Base-by-base conservation (phyloP, 306 rosid genomes). In the Abrus pulchellus region DNA sequence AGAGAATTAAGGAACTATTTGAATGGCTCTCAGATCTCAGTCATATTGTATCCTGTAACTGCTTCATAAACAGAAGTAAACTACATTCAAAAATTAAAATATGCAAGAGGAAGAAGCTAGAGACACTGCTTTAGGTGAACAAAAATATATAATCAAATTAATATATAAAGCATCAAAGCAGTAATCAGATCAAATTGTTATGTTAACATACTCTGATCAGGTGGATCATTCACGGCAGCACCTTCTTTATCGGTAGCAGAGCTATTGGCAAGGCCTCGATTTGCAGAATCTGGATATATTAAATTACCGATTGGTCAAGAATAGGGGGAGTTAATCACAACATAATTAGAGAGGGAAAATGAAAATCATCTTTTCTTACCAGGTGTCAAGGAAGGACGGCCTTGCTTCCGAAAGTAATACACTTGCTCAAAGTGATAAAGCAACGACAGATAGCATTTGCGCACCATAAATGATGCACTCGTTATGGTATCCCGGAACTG, bases 351-450 rank as follows among this genome's bases (percentile, higher is more conserved):
- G 45, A 50, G 75, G 40, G 27, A 9, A 55, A 77, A 27, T 3
- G 62, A 55, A 68, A 74, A 50, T 49, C 41, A 5, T 78, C 52
- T 44, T 66, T 76, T 40, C 75, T 79, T 83, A 90, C 98, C 95
- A 68, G 71, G 75, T 53, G 54, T 38, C 64, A 77, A 56, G 72
- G 76, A 9, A 55, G 85, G 81, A 83, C 80, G 75, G 29, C 65
- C 87, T 84, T 88, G 89, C 84, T 82, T 90, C 72, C 77, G 86
- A 86, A 94, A 83, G 83, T 85, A 92, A 83, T 94, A 92, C 65
- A 82, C 93, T 88, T 94, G 98, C 94, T 92, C 98, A 30, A 92
- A 94, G 83, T 89, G 90, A 87, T 85, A 92, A 66, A 94, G 94
- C 90, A 92, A 77, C 1, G 96, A 90, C 30, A 74, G 83, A 75